Evolutionary conservation across 331 rosid genomes (phyloP), one percentile per base, ranked within the genome.

Genomic region (Malus hybrid): DNA sequence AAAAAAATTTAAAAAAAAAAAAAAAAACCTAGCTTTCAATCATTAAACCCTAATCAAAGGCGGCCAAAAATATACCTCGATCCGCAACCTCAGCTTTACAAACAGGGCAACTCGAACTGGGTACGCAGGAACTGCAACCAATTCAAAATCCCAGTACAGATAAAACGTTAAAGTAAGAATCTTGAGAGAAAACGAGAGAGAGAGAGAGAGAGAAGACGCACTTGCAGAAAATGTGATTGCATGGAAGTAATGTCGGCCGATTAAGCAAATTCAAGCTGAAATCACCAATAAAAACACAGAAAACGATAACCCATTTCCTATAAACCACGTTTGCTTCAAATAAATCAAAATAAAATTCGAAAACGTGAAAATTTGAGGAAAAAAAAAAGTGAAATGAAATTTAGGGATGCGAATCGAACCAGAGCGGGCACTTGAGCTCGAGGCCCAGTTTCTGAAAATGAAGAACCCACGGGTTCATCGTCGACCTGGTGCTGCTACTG

Each of bases 341-440:
- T 24, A 36, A 58, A 48, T 13, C 3, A 42, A 68, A 52, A 10
- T 22, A 28, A 39, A n/a, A 13, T 32, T 14, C 66, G 66, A 55
- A 0, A 6, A 58, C 7, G 1, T 18, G 56, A 52, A 52, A 5
- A 52, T 16, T 50, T 50, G 6, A 46, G 2, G 10, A 52, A 52
- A 6, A 52, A 6, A 52, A 16, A 3, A 39, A 7, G 0, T 39
- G 46, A 39, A 39, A 39, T 9, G 19, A 28, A 42, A 46, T 10
- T 26, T 18, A 15, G 57, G 28, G 20, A 11, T 18, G 6, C 29
- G 15, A 60, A 0, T 67, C 81, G 5, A 55, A 95, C 99, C 99
- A 95, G 83, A 90, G 88, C 68, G 97, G 92, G 81, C 99, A 95
- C 58, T 90, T 92, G 86, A 95, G 91, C 80, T 95, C 97, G 19